These are phyloP conservation scores for Wallacemonas sp. DNA, from an alignment of 208 protist genomes.

Conservation along the genomic window DNA sequence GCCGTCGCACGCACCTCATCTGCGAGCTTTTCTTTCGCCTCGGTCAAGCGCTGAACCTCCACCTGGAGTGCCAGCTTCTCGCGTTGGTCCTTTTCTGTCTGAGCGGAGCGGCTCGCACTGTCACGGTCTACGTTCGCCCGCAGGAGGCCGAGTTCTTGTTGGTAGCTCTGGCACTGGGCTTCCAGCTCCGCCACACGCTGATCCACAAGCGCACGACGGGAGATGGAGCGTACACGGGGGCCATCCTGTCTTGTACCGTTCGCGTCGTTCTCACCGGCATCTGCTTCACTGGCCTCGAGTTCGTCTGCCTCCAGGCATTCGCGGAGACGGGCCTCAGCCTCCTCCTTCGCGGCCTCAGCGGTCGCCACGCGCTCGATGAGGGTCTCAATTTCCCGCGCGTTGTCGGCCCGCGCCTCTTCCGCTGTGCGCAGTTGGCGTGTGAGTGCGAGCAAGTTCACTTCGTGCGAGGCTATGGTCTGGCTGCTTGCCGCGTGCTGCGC, in stretches of 20 bases:
- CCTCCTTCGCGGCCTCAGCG: constrained; percentile 24
- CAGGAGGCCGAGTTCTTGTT: constrained; percentile 45
- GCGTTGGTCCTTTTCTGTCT: constrained; percentile 21
- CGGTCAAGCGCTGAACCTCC: constrained; percentile 25
- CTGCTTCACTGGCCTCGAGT: too few relatives aligned
- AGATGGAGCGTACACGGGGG: background rate
- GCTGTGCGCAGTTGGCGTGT: constrained; percentile 34
- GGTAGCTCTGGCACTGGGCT: constrained; percentile 50
- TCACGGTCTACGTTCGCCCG: constrained; percentile 41
- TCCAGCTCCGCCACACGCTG: constrained; percentile 18
- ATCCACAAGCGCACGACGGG: background rate
- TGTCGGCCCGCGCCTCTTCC: constrained; percentile 24
- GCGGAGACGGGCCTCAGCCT: constrained; percentile 21
- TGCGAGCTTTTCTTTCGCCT: constrained; percentile 35
- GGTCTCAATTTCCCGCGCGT: constrained; percentile 24
- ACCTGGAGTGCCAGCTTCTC: constrained; percentile 23
- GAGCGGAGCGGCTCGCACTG: constrained; percentile 17
- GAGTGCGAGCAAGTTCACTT: constrained; percentile 37
- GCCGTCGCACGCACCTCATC: constrained; percentile 39
- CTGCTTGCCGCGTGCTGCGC: constrained; percentile 18
- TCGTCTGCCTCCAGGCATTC: too few relatives aligned
- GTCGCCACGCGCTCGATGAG: constrained; percentile 28
- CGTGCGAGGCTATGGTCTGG: constrained; percentile 21
- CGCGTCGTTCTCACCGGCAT: background rate
- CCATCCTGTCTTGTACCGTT: background rate